A percentile compares a stretch with the other conserved stretches of the same genome.
These are phyloP conservation scores for Nemania sp. DNA, from an alignment of 2,329 filamentous ascomycete species.

Conservation along the genomic window DNA sequence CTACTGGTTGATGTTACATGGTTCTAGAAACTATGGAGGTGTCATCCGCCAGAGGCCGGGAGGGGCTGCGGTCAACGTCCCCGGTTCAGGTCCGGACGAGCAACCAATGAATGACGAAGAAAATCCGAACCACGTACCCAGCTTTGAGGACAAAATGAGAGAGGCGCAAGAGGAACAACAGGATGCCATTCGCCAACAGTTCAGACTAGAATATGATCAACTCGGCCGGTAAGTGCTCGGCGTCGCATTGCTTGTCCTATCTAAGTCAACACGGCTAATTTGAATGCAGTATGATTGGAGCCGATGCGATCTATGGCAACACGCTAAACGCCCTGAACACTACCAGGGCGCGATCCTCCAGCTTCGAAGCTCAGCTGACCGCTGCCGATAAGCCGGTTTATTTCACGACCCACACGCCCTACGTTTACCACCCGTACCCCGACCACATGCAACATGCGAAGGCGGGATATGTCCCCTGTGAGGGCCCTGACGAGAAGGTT, in stretches of 20 bases:
- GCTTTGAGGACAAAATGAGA: slow-evolving; percentile 36
- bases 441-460: slow-evolving; percentile 67
- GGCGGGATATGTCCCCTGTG: slow-evolving; percentile 63
- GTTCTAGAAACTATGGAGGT: slow-evolving; percentile 33
- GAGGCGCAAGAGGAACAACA: slow-evolving; percentile 40
- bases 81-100: slow-evolving; percentile 11
- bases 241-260: neutral
- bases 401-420: slow-evolving; percentile 52
- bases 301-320: slow-evolving; percentile 60
- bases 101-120: neutral
- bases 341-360: slow-evolving; percentile 39
- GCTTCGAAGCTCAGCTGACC: slow-evolving; percentile 39
- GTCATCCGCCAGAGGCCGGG: slow-evolving; percentile 4
- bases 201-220: slow-evolving; percentile 47
- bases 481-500: slow-evolving; percentile 63
- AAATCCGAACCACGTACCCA: slow-evolving; percentile 21
- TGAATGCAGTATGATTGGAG: slow-evolving; percentile 45
- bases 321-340: slow-evolving; percentile 53
- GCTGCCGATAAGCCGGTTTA: slow-evolving; percentile 40
- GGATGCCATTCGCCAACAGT: slow-evolving; percentile 37
- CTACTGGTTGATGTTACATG: slow-evolving; percentile 49
- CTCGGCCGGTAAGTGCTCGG: slow-evolving; percentile 41
- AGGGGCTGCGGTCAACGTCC: neutral
- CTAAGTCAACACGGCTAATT: slow-evolving; percentile 33
- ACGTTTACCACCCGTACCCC: slow-evolving; percentile 72